A percentile compares a stretch with the other conserved stretches of the same genome.
Evolutionary conservation across 2,329 filamentous ascomycete species (phyloP).

Genomic region (Exophiala viscosa): DNA sequence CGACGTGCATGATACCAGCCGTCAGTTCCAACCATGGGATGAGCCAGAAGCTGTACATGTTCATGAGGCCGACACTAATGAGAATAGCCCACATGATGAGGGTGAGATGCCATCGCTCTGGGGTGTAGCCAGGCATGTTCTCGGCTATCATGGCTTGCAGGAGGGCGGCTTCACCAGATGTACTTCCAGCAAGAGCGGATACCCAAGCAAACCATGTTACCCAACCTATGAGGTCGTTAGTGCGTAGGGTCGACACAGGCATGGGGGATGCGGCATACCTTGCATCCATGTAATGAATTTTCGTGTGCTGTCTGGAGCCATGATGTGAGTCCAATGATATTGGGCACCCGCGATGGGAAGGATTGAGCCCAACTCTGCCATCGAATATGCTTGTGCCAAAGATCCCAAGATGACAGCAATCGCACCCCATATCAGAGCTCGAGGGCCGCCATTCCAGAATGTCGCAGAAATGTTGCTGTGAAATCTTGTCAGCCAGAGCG

Average conservation of each 20-base stretch:
- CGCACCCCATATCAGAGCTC: conserved; percentile 33
- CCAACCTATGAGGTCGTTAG: conserved; percentile 31
- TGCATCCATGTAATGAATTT: conserved; percentile 36
- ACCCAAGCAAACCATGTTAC: conserved; percentile 44
- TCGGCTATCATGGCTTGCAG: conserved; percentile 35
- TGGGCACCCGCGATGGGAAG: conserved; percentile 42
- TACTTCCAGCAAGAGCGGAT: conserved; percentile 32
- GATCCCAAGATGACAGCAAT: conserved; percentile 32
- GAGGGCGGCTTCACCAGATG: conserved; percentile 35
- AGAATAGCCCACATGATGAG: conserved; percentile 40
- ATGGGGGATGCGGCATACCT: conserved; percentile 21
- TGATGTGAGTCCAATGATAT: conserved; percentile 41
- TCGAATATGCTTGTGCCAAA: conserved; percentile 34
- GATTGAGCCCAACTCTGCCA: conserved; percentile 42
- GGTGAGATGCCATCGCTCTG: conserved; percentile 38
- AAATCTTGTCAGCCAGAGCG: neutral
- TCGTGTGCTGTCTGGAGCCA: conserved; percentile 32
- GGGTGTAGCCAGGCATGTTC: conserved; percentile 34
- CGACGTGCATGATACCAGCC: conserved; percentile 35
- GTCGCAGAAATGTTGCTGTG: conserved; percentile 22
- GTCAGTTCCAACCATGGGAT: conserved; percentile 40
- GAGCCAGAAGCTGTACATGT: conserved; percentile 35
- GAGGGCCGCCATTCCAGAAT: conserved; percentile 36
- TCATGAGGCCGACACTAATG: conserved; percentile 29
- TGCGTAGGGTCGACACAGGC: neutral